These are phyloP conservation scores for Diutina ranongensis DNA, from an alignment of 1,139 yeast genomes.

Conservation along the genomic window DNA sequence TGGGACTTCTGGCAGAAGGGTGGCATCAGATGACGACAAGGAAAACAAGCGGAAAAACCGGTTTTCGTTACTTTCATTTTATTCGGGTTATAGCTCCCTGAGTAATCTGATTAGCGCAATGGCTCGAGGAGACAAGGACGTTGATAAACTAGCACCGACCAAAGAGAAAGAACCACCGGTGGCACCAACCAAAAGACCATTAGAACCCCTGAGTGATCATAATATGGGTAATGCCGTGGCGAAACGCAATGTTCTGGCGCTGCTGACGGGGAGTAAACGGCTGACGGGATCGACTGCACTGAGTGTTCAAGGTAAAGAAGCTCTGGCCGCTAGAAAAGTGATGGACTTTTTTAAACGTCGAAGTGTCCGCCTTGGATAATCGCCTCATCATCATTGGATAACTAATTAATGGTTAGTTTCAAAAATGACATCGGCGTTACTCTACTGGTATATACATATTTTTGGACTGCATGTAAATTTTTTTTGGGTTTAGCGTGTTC, in stretches of 20 bases:
- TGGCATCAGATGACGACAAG: slow-evolving; percentile 3
- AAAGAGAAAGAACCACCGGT: not conserved
- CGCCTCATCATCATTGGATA: not conserved
- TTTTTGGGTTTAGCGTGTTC: not conserved
- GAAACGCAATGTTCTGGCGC: slow-evolving; percentile 5
- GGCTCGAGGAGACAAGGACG: not conserved
- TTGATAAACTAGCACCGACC: not conserved
- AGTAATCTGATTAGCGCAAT: slow-evolving; percentile 7
- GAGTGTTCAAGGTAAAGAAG: slow-evolving; percentile 32
- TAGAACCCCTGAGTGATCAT: slow-evolving; percentile 1
- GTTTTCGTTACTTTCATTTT: slow-evolving; percentile 43
- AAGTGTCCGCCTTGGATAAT: slow-evolving; percentile 26
- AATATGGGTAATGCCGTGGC: not conserved
- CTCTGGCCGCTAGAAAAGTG: slow-evolving; percentile 66
- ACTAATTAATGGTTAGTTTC: not conserved
- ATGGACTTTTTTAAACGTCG: slow-evolving; percentile 76
- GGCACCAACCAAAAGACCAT: not conserved
- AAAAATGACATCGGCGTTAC: no score
- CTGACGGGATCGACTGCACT: slow-evolving; percentile 9
- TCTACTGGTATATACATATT: no score
- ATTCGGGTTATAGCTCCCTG: slow-evolving; percentile 25
- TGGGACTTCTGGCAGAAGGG: not conserved
- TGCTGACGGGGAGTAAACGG: slow-evolving; percentile 6
- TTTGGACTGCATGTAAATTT: not conserved
- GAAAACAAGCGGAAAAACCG: slow-evolving; percentile 22